phyloP scores from a whole-genome alignment of 768 basidiomycete genomes.

The Neoboletus magnificus region DNA sequence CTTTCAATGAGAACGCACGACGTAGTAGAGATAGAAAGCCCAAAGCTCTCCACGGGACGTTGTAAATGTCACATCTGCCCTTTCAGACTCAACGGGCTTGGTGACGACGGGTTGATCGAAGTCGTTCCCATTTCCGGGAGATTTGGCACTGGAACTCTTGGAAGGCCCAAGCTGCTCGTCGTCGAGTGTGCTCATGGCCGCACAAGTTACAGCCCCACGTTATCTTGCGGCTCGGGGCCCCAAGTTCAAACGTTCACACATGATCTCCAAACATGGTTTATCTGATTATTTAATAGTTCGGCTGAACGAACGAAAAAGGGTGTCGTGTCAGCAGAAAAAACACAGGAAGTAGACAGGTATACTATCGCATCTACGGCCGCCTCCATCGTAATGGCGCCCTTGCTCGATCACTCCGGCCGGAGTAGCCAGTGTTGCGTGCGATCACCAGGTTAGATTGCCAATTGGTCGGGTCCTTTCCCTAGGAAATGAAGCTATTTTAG shows the following conservation, averaged over 20 bases:
- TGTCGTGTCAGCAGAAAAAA: not conserved
- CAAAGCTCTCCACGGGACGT: slow-evolving; percentile 53
- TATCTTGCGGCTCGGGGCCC: not conserved
- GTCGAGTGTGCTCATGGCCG: slow-evolving; percentile 3
- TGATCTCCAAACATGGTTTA: not conserved
- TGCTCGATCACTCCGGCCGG: no score
- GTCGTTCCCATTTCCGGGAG: not conserved
- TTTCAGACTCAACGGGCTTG: not conserved
- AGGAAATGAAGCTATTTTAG: not conserved
- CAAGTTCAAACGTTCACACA: not conserved
- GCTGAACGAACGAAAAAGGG: not conserved
- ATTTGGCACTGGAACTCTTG: not conserved
- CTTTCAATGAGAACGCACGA: slow-evolving; percentile 30
- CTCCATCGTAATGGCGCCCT: no score
- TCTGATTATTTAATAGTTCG: not conserved
- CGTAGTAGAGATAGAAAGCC: slow-evolving; percentile 60
- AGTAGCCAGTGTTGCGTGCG: no score
- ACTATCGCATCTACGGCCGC: not conserved
- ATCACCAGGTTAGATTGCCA: no score
- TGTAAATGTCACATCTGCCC: slow-evolving; percentile 8
- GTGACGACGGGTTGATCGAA: not conserved
- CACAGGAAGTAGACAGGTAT: not conserved
- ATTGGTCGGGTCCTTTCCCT: no score
- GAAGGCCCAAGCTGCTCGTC: not conserved
- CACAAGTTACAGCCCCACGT: not conserved